A percentile compares a stretch with the other conserved stretches of the same genome.
phyloP scores from a whole-genome alignment of 2,329 filamentous ascomycete genomes.

The Periconia sp. region DNA sequence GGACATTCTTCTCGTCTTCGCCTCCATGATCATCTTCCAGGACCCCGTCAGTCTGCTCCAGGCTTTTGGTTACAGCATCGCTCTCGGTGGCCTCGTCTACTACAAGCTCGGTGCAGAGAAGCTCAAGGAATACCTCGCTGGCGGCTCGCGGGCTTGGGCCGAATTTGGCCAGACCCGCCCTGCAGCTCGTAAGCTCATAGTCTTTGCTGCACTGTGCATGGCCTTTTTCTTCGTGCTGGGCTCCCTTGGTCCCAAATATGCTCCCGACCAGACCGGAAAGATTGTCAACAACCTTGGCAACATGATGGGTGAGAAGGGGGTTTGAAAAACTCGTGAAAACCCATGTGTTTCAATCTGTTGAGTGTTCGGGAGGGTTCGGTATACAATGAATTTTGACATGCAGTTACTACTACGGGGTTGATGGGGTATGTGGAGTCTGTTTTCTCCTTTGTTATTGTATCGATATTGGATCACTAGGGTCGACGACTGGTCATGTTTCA shows the following conservation, averaged over 20 bases:
- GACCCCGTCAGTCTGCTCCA: slow-evolving; percentile 74
- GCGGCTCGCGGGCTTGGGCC: slow-evolving; percentile 76
- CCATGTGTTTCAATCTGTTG: not conserved
- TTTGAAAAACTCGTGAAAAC: slow-evolving; percentile 7
- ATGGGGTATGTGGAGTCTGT: slow-evolving; percentile 12
- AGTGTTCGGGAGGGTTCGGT: not conserved
- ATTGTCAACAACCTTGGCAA: slow-evolving; percentile 38
- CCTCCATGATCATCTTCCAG: slow-evolving; percentile 80
- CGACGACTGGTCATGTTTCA: slow-evolving; percentile 19
- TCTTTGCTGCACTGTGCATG: slow-evolving; percentile 65
- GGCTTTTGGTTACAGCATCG: slow-evolving; percentile 82
- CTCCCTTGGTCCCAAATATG: slow-evolving; percentile 44
- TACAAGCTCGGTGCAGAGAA: slow-evolving; percentile 85
- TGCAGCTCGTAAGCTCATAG: slow-evolving; percentile 73
- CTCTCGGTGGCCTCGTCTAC: slow-evolving; percentile 76
- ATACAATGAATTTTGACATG: not conserved
- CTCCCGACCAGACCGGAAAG: slow-evolving; percentile 40
- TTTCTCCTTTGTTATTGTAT: slow-evolving; percentile 34
- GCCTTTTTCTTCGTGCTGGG: slow-evolving; percentile 70
- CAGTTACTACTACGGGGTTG: slow-evolving; percentile 1
- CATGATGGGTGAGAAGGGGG: slow-evolving; percentile 35
- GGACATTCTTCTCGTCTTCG: slow-evolving; percentile 79
- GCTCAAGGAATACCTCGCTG: slow-evolving; percentile 75
- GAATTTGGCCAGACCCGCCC: slow-evolving; percentile 81
- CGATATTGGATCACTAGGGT: slow-evolving; percentile 21